These are phyloP conservation scores for Fraxinus platypoda DNA, from an alignment of 305 asterid genomes.

Conservation along the genomic window DNA sequence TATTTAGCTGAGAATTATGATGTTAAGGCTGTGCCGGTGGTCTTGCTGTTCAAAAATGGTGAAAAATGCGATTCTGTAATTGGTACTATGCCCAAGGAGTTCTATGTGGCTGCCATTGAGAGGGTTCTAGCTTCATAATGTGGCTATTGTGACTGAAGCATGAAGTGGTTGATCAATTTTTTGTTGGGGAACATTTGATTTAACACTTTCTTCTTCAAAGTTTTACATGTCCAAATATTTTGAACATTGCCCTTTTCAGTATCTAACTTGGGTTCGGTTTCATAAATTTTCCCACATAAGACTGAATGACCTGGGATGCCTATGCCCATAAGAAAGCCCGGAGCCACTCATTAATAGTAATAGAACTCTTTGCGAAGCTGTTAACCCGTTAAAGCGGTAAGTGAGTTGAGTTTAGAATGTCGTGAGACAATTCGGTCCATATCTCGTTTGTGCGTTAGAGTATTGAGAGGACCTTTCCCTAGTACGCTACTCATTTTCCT, in stretches of 20 bases:
- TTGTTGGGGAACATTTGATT: neutral
- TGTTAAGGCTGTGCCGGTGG: slow-evolving; percentile 84
- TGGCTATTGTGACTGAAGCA: neutral
- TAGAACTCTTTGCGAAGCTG: neutral
- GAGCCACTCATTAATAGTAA: neutral
- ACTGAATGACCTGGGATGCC: neutral
- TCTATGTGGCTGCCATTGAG: slow-evolving; percentile 72
- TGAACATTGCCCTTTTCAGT: neutral
- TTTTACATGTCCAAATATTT: neutral
- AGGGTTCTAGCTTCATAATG: slow-evolving; percentile 55
- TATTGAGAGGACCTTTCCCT: neutral
- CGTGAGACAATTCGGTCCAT: too few species aligned
- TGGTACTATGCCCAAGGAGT: slow-evolving; percentile 94
- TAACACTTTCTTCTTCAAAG: neutral
- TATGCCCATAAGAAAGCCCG: neutral
- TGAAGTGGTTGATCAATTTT: neutral
- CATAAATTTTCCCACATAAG: neutral
- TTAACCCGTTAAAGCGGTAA: too few species aligned
- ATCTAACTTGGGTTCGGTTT: neutral
- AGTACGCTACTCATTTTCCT: neutral
- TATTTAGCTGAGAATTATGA: slow-evolving; percentile 54
- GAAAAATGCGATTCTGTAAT: slow-evolving; percentile 53
- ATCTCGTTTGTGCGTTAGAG: neutral
- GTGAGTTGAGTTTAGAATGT: too few species aligned
- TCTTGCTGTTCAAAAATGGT: slow-evolving; percentile 73